Evolutionary conservation across 371 early-diverging fungal species (phyloP), one percentile per base, ranked within the genome.

Genomic region (Thermomucor indicae-seudaticae): DNA sequence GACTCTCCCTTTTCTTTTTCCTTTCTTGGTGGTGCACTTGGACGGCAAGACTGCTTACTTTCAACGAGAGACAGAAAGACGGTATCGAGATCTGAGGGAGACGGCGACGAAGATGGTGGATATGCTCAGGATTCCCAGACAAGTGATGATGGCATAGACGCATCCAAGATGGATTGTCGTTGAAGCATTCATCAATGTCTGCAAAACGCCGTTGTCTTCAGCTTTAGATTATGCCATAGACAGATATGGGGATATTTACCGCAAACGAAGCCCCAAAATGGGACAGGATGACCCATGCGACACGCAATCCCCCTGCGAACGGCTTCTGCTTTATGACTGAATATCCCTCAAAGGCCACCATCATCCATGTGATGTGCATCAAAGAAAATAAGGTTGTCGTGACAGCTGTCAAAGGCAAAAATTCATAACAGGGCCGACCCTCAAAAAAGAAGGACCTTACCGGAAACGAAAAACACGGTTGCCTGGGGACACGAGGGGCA

Each of bases 291-390:
- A 81, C 81, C 81, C 80, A 82, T 3, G 48, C 20, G 35, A 78
- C 49, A 20, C 67, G 52, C 0, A 59, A 27, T 23, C 48, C 60
- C 1, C 78, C 73, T 14, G 42, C 16, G 16, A 41, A 53, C 27
- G 45, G 44, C 1, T 65, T 62, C 6, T 67, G 48, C 22, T 51
- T 60, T 19, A 14, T 16, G 3, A 19, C 14, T 12, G 60, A 55
- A 57, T 76, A 81, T 22, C 86, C 85, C 42, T 87, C 83, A 63
- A 86, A 88, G 2, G 82, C 76, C 37, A 87, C 59, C 66, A 87
- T 75, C 78, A 83, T 86, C 88, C 88, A 89, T 1, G 62, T 65
- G 27, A 81, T 79, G 53, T 89, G 84, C 43, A 86, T 70, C 17
- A 88, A 61, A 20, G 85, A 85, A 48, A 86, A 84, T 16, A 86